Conservation (phyloP, 2,329 filamentous ascomycete genomes). For the Anthostomella pinea region DNA sequence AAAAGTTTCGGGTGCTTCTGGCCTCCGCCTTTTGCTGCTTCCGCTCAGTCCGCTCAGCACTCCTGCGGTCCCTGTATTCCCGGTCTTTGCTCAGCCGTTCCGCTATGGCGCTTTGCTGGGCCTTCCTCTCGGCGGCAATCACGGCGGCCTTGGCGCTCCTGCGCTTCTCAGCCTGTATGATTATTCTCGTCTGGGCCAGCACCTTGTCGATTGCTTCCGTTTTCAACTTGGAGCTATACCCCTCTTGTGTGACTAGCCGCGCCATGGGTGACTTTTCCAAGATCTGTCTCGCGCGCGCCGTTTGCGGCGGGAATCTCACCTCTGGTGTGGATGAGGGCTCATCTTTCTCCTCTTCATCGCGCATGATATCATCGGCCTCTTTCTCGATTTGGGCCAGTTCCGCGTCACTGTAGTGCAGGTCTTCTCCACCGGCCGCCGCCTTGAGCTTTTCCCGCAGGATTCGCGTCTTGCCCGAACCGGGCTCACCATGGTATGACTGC, state of each 20-base stretch:
- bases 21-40: too few relatives aligned
- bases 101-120: too few relatives aligned
- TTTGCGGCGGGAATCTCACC: conserved; percentile 13
- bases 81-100: too few relatives aligned
- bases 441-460: conserved; percentile 34
- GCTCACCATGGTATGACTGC: conserved; percentile 51
- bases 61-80: too few relatives aligned
- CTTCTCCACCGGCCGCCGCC: conserved; percentile 7
- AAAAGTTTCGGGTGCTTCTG: too few relatives aligned
- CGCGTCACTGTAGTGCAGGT: neutral
- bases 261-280: conserved; percentile 3
- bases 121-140: too few relatives aligned
- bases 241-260: neutral
- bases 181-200: conserved; percentile 1
- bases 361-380: conserved; percentile 24
- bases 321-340: conserved; percentile 11
- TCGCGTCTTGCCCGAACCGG: conserved; percentile 47
- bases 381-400: conserved; percentile 9
- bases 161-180: conserved; percentile 4
- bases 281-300: conserved; percentile 15
- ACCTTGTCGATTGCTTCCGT: conserved; percentile 21
- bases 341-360: conserved; percentile 33
- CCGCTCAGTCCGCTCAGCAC: too few relatives aligned
- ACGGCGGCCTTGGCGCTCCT: too few relatives aligned
- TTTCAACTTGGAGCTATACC: conserved; percentile 11